These are phyloP conservation scores for Rosa persica DNA, from an alignment of 306 rosid genomes.

Conservation along the genomic window DNA sequence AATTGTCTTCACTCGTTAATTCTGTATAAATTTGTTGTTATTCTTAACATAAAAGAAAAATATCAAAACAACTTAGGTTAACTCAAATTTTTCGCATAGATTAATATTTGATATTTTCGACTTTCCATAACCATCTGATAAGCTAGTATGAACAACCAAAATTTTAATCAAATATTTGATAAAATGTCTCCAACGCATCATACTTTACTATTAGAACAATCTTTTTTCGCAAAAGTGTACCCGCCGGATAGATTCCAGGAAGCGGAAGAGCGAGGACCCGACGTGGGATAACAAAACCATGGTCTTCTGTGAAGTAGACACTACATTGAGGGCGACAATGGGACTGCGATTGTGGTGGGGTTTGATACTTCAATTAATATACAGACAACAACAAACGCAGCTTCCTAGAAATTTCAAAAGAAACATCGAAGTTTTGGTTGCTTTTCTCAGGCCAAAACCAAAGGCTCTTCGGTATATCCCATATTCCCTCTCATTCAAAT, in stretches of 20 bases:
- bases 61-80: background rate
- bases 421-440: constrained; percentile 13
- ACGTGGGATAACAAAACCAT: background rate
- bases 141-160: too few relatives aligned
- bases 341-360: constrained; percentile 8
- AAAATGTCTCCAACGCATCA: background rate
- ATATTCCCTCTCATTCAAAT: background rate
- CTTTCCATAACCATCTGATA: too few relatives aligned
- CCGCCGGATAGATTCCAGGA: too few relatives aligned
- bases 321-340: background rate
- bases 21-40: too few relatives aligned
- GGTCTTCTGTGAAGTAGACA: background rate
- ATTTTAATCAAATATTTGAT: background rate
- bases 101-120: too few relatives aligned
- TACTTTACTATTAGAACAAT: background rate
- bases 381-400: constrained; percentile 8
- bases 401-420: constrained; percentile 31
- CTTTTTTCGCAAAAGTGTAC: background rate
- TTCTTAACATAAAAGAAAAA: background rate
- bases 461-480: constrained; percentile 16
- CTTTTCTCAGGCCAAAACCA: background rate
- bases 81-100: too few relatives aligned
- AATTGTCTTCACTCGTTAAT: too few relatives aligned
- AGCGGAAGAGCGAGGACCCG: too few relatives aligned
- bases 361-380: background rate